A percentile compares a stretch with the other conserved stretches of the same genome.
These are phyloP conservation scores for Rosa hybrid DNA, from an alignment of 331 rosid genomes.

Conservation along the genomic window DNA sequence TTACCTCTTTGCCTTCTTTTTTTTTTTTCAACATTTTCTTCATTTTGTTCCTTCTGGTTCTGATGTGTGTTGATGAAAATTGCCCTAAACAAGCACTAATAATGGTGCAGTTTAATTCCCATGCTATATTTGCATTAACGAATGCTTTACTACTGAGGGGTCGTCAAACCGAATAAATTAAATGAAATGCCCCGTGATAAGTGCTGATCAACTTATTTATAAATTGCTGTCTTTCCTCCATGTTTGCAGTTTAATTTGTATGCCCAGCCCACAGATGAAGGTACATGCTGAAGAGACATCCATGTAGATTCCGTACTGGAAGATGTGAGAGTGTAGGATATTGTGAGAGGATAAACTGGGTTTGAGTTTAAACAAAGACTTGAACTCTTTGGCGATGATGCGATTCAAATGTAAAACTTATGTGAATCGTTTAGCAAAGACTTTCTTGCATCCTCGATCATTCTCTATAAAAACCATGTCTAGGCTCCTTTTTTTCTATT, in stretches of 20 bases:
- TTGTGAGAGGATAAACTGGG: not conserved
- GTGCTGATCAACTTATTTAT: not conserved
- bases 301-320: slow-evolving; percentile 5
- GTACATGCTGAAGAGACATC: slow-evolving; percentile 3
- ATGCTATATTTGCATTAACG: not conserved
- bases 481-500: not conserved
- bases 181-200: not conserved
- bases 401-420: slow-evolving; percentile 5
- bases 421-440: not conserved
- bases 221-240: not conserved
- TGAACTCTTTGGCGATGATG: not conserved
- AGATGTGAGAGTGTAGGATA: slow-evolving; percentile 13
- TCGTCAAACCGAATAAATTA: not conserved
- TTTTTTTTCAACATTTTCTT: not conserved
- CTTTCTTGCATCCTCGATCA: not conserved
- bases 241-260: slow-evolving; percentile 13
- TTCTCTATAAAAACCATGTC: not conserved
- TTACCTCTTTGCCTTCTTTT: not conserved
- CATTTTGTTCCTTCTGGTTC: not conserved
- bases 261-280: not conserved
- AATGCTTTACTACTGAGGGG: not conserved
- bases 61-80: not conserved
- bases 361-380: not conserved
- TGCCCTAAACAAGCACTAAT: not conserved
- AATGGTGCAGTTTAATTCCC: not conserved